These are phyloP conservation scores for Candida sphagnicola DNA, from an alignment of 805 yeast species.

Conservation along the genomic window DNA sequence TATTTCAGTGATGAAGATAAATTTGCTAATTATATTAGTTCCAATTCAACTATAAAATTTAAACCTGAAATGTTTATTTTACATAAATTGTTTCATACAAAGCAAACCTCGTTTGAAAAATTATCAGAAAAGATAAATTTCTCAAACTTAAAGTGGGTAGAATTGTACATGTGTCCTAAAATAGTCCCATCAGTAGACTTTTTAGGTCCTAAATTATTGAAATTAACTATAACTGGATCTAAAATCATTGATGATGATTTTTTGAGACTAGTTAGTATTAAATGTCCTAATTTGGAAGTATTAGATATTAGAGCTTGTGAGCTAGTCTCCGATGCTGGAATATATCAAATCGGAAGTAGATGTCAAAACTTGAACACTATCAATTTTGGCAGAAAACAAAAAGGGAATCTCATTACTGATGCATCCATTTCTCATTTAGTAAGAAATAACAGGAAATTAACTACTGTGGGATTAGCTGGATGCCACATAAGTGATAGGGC, in stretches of 20 bases:
- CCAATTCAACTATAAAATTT: slow-evolving; percentile 17
- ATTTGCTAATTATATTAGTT: slow-evolving; percentile 12
- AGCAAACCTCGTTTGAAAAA: slow-evolving; percentile 51
- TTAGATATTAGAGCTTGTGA: slow-evolving; percentile 86
- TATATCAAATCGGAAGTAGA: slow-evolving; percentile 58
- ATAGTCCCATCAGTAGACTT: slow-evolving; percentile 47
- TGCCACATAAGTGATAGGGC: slow-evolving; percentile 73
- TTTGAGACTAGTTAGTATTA: slow-evolving; percentile 46
- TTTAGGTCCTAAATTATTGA: slow-evolving; percentile 28
- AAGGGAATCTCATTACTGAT: slow-evolving; percentile 68
- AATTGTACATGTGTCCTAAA: slow-evolving; percentile 78
- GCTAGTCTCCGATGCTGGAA: slow-evolving; percentile 67
- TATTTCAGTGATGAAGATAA: slow-evolving; percentile 38
- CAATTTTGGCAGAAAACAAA: slow-evolving; percentile 75
- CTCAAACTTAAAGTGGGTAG: slow-evolving; percentile 59
- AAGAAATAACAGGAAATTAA: slow-evolving; percentile 46
- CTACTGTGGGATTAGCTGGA: slow-evolving; percentile 86
- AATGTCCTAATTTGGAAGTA: slow-evolving; percentile 56
- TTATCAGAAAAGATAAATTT: slow-evolving; percentile 40
- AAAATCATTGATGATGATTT: slow-evolving; percentile 57
- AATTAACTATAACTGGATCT: slow-evolving; percentile 69
- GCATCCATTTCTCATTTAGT: slow-evolving; percentile 57
- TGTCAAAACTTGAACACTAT: slow-evolving; percentile 57
- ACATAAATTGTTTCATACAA: slow-evolving; percentile 57
- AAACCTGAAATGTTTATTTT: slow-evolving; percentile 50